A percentile compares a stretch with the other conserved stretches of the same genome.
These are phyloP conservation scores for Arthroderma sp. DNA, from an alignment of 2,329 filamentous ascomycete species.

Conservation along the genomic window DNA sequence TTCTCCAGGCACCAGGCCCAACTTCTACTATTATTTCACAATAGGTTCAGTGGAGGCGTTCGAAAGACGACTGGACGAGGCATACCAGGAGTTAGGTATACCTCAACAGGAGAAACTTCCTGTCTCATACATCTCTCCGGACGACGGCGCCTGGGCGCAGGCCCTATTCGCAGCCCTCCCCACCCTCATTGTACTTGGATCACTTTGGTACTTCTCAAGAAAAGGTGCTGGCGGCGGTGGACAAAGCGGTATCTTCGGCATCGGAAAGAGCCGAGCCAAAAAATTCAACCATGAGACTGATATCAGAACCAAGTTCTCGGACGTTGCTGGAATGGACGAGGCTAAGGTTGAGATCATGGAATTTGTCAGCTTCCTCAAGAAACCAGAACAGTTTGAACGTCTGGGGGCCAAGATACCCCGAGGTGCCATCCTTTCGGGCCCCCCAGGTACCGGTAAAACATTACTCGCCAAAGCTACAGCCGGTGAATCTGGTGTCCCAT, in stretches of 20 bases:
- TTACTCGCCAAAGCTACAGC: slow-evolving; percentile 93
- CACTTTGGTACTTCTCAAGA: slow-evolving; percentile 65
- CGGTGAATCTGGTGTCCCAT: slow-evolving; percentile 90
- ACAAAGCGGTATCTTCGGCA: slow-evolving; percentile 76
- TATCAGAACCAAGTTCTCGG: slow-evolving; percentile 90
- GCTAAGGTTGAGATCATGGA: slow-evolving; percentile 98
- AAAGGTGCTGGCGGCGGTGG: slow-evolving; percentile 54
- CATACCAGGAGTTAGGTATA: slow-evolving; percentile 76
- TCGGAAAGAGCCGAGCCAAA: slow-evolving; percentile 90
- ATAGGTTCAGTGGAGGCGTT: slow-evolving; percentile 93
- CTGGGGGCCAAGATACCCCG: slow-evolving; percentile 96
- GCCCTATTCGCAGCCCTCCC: slow-evolving; percentile 73
- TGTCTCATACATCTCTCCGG: slow-evolving; percentile 57
- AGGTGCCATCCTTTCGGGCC: slow-evolving; percentile 91
- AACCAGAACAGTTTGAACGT: slow-evolving; percentile 81
- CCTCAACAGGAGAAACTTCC: slow-evolving; percentile 81
- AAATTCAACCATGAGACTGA: slow-evolving; percentile 95
- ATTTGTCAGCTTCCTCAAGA: slow-evolving; percentile 93
- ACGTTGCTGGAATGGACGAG: slow-evolving; percentile 96
- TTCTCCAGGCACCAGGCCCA: slow-evolving; percentile 51
- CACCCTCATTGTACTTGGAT: slow-evolving; percentile 71
- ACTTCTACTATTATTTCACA: slow-evolving; percentile 81
- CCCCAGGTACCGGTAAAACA: slow-evolving; percentile 96
- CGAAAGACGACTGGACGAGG: slow-evolving; percentile 74
- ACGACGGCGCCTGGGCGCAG: slow-evolving; percentile 59